A percentile compares a stretch with the other conserved stretches of the same genome.
Conservation (phyloP, 2,329 filamentous ascomycete species). For the Xylaria sp. region DNA sequence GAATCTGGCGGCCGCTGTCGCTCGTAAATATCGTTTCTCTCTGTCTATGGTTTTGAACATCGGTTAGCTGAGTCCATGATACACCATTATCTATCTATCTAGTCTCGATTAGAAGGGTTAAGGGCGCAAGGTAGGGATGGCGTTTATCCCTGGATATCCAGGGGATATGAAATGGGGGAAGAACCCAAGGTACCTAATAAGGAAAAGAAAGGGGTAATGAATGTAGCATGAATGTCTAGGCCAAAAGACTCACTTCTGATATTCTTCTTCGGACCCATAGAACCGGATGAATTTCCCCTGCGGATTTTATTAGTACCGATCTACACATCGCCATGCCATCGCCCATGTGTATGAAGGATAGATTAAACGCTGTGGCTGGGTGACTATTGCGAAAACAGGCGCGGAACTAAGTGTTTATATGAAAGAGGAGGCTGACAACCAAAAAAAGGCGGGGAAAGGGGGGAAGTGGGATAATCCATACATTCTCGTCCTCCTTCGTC, state of each 20-base stretch:
- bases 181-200: background rate
- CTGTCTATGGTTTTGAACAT: constrained; percentile 26
- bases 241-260: constrained; percentile 38
- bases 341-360: background rate
- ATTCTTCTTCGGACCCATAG: constrained; percentile 41
- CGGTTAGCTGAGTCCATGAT: background rate
- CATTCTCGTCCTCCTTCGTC: constrained; percentile 44
- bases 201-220: background rate
- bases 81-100: background rate
- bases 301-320: constrained; percentile 10
- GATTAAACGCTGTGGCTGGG: background rate
- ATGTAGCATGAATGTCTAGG: background rate
- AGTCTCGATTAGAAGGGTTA: background rate
- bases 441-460: background rate
- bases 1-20: constrained; percentile 39
- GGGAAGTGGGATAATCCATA: constrained; percentile 24
- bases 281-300: constrained; percentile 46
- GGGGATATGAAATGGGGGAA: background rate
- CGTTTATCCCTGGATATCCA: background rate
- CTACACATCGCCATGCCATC: background rate
- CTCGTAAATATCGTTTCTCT: constrained; percentile 34
- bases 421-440: background rate
- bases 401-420: background rate
- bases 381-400: background rate
- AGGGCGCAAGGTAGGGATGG: background rate